phyloP scores from a whole-genome alignment of 2,329 filamentous ascomycete genomes.

The Hymenoscyphus linearis region DNA sequence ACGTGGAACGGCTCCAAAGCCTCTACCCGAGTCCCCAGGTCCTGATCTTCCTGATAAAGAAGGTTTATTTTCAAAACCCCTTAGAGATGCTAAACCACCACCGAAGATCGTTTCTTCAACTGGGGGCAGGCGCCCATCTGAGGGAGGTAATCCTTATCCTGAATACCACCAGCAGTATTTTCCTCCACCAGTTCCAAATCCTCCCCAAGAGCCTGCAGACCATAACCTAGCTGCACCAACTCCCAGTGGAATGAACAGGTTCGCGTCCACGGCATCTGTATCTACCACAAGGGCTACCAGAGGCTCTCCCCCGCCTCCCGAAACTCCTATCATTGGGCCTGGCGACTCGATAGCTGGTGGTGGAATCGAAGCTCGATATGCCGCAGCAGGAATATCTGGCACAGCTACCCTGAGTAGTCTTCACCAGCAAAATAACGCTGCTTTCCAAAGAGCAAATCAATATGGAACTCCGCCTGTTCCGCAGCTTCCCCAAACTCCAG shows the following conservation, averaged over 20 bases:
- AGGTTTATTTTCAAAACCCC: slow-evolving; percentile 65
- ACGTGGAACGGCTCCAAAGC: slow-evolving; percentile 74
- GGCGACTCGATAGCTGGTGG: slow-evolving; percentile 66
- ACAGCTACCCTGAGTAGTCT: slow-evolving; percentile 76
- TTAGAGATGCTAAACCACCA: slow-evolving; percentile 32
- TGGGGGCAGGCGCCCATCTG: slow-evolving; percentile 18
- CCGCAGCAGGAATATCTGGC: slow-evolving; percentile 83
- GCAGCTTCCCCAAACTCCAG: slow-evolving; percentile 32
- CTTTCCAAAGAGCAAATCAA: slow-evolving; percentile 73
- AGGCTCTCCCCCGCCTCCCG: slow-evolving; percentile 89
- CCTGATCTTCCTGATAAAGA: slow-evolving; percentile 71
- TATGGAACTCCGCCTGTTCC: slow-evolving; percentile 53
- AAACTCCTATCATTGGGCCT: slow-evolving; percentile 78
- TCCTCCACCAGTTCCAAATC: slow-evolving; percentile 45
- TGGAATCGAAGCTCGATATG: slow-evolving; percentile 87
- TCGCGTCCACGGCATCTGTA: slow-evolving; percentile 80
- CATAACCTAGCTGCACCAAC: slow-evolving; percentile 25
- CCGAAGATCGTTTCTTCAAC: slow-evolving; percentile 4
- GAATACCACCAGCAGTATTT: slow-evolving; percentile 42
- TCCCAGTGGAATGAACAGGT: slow-evolving; percentile 50
- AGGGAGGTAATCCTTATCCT: slow-evolving; percentile 22
- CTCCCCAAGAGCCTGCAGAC: slow-evolving; percentile 20
- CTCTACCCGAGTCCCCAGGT: slow-evolving; percentile 75
- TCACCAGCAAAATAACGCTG: slow-evolving; percentile 68
- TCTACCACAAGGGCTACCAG: slow-evolving; percentile 89